These are phyloP conservation scores for Candida yuanshanica DNA, from an alignment of 805 yeast genomes.

Conservation along the genomic window DNA sequence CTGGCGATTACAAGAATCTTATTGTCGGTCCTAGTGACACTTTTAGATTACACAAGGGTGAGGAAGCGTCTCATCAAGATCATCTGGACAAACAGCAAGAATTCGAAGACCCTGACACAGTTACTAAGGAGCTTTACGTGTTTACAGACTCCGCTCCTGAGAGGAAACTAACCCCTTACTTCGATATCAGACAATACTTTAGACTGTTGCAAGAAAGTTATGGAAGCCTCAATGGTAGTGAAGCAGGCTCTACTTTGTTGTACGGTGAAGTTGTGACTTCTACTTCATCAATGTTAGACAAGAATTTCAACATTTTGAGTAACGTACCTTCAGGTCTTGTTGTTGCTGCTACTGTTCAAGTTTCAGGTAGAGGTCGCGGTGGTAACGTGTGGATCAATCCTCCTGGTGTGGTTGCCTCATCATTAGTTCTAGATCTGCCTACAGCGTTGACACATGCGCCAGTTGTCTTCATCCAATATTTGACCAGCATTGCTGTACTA, in stretches of 20 bases:
- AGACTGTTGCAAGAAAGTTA: slow-evolving; percentile 30
- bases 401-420: slow-evolving; percentile 80
- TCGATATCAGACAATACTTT: slow-evolving; percentile 57
- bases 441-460: slow-evolving; percentile 41
- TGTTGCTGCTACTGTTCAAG: slow-evolving; percentile 73
- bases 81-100: slow-evolving; percentile 26
- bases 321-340: slow-evolving; percentile 63
- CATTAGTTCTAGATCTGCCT: slow-evolving; percentile 58
- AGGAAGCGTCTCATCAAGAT: slow-evolving; percentile 21
- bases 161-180: slow-evolving; percentile 59
- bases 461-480: slow-evolving; percentile 81
- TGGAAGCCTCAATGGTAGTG: slow-evolving; percentile 26
- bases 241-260: slow-evolving; percentile 57
- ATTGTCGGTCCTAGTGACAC: slow-evolving; percentile 52
- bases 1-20: slow-evolving; percentile 30
- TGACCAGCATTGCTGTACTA: slow-evolving; percentile 76
- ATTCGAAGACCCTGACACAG: slow-evolving; percentile 51
- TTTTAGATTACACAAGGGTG: slow-evolving; percentile 41
- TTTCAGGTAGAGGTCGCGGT: slow-evolving; percentile 90
- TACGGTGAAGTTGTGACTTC: slow-evolving; percentile 92
- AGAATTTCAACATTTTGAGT: slow-evolving; percentile 54
- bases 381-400: slow-evolving; percentile 96
- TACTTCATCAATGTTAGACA: slow-evolving; percentile 72
- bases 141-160: slow-evolving; percentile 44
- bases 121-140: slow-evolving; percentile 49